These are phyloP conservation scores for Phytophthora meadii DNA, from an alignment of 352 stramenopile species.

Conservation along the genomic window DNA sequence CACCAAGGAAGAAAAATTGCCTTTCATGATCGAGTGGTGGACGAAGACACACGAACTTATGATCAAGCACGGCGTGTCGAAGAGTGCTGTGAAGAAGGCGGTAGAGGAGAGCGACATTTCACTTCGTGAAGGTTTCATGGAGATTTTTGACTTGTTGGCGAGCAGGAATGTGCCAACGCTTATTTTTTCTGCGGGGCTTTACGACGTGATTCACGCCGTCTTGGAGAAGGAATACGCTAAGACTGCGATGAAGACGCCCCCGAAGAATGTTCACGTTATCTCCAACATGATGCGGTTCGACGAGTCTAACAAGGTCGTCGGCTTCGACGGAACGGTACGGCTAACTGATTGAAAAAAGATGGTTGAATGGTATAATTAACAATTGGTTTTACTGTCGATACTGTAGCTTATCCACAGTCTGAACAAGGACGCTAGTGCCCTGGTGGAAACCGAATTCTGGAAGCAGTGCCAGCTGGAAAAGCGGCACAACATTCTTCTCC, in stretches of 20 bases:
- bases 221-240: constrained; percentile 70
- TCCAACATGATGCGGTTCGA: constrained; percentile 88
- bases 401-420: constrained; percentile 76
- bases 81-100: constrained; percentile 48
- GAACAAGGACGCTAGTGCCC: constrained; percentile 81
- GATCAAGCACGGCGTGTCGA: constrained; percentile 63
- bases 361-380: not conserved
- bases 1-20: constrained; percentile 75
- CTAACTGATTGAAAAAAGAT: too few relatives aligned
- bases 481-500: constrained; percentile 74
- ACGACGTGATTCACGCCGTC: constrained; percentile 85
- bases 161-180: constrained; percentile 69
- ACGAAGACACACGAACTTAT: constrained; percentile 57
- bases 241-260: constrained; percentile 29
- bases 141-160: constrained; percentile 67
- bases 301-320: constrained; percentile 42
- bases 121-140: constrained; percentile 66
- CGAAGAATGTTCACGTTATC: constrained; percentile 77
- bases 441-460: constrained; percentile 75
- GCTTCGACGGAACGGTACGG: constrained; percentile 59
- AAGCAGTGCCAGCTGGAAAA: constrained; percentile 73
- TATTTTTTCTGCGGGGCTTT: constrained; percentile 77
- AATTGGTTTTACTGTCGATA: constrained; percentile 5
- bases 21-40: constrained; percentile 84
- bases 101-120: constrained; percentile 59